These are phyloP conservation scores for Globisporangium camurandrum DNA, from an alignment of 352 stramenopile species.

Conservation along the genomic window DNA sequence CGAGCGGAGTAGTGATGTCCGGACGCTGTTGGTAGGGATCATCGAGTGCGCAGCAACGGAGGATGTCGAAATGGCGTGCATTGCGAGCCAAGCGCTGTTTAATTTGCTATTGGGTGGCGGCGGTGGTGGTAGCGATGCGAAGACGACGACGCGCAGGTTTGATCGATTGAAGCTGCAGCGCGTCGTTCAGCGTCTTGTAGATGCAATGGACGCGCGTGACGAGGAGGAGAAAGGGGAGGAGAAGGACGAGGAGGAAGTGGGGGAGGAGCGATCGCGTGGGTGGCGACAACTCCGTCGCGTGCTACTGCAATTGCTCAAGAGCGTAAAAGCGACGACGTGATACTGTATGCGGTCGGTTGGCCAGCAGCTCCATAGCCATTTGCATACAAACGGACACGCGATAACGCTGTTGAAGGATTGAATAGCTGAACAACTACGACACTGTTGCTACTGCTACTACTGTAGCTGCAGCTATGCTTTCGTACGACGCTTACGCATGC, in stretches of 20 bases:
- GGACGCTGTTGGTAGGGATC: conserved; percentile 32
- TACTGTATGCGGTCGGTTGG: too few relatives aligned
- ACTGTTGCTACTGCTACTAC: neutral
- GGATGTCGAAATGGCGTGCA: conserved; percentile 64
- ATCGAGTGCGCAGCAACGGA: conserved; percentile 49
- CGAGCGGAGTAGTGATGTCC: conserved; percentile 25
- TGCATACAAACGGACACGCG: neutral
- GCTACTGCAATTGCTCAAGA: conserved; percentile 38
- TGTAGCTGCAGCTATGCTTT: too few relatives aligned
- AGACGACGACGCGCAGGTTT: neutral
- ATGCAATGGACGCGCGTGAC: conserved; percentile 1
- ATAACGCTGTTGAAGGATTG: too few relatives aligned
- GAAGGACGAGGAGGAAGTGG: conserved; percentile 8
- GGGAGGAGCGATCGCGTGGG: conserved; percentile 7
- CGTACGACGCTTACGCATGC: neutral
- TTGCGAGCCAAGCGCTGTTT: conserved; percentile 79
- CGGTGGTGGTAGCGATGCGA: neutral
- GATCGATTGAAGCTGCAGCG: conserved; percentile 15
- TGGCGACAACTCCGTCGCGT: conserved; percentile 32
- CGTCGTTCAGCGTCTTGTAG: conserved; percentile 26
- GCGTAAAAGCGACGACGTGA: too few relatives aligned
- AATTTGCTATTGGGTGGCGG: conserved; percentile 49
- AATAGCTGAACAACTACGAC: too few relatives aligned
- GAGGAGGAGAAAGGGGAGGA: conserved; percentile 1
- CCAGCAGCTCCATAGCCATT: too few relatives aligned